phyloP scores from a whole-genome alignment of 75 land plant species.

The Cunninghamia lanceolata region DNA sequence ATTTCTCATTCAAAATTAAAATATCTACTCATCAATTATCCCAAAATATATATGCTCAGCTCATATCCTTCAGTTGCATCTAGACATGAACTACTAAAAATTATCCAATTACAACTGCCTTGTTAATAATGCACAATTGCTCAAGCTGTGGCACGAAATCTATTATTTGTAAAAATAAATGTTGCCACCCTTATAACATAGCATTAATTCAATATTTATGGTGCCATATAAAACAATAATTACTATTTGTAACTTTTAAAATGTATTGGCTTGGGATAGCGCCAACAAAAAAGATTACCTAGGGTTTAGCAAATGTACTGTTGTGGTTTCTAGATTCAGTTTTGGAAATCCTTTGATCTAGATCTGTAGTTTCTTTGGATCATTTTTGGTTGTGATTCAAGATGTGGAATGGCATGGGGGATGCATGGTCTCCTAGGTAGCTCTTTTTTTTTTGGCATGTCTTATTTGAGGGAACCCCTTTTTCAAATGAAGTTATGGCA shows the following conservation, averaged over 20 bases:
- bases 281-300: neutral
- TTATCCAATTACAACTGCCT: neutral
- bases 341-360: neutral
- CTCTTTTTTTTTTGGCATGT: neutral
- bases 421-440: neutral
- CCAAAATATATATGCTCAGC: neutral
- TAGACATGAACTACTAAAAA: neutral
- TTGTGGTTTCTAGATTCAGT: neutral
- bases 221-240: neutral
- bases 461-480: neutral
- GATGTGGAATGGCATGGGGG: neutral
- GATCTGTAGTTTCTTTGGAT: neutral
- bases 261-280: neutral
- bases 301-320: neutral
- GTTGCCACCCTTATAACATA: neutral
- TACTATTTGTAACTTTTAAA: neutral
- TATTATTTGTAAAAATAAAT: neutral
- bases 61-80: neutral
- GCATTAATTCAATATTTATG: neutral
- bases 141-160: neutral
- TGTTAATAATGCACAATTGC: neutral
- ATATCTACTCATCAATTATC: neutral
- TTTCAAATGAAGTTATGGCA: neutral
- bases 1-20: neutral
- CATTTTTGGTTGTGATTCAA: neutral